Evolutionary conservation across 176 grass and related monocot species (phyloP).

Genomic region (Guadua angustifolia): DNA sequence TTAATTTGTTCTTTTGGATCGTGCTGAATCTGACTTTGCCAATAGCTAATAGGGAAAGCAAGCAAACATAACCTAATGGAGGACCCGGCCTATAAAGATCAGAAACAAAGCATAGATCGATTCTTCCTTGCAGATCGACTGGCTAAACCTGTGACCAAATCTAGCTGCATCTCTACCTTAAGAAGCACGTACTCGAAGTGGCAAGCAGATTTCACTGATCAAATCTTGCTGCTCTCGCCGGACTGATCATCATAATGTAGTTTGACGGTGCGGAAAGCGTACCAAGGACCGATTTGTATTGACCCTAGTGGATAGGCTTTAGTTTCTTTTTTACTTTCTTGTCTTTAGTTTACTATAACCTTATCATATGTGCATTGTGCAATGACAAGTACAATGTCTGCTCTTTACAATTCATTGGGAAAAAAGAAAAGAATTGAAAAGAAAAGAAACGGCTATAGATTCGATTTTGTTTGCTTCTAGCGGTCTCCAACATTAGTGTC

Average conservation of each 20-base stretch:
- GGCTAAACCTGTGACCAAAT: slow-evolving; percentile 20
- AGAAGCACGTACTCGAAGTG: slow-evolving; percentile 26
- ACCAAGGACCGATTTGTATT: slow-evolving; percentile 5
- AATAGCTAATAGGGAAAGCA: slow-evolving; percentile 36
- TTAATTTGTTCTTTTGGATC: slow-evolving; percentile 27
- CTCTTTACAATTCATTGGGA: not conserved
- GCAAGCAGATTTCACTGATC: slow-evolving; percentile 49
- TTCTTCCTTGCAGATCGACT: slow-evolving; percentile 9
- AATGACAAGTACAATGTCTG: not conserved
- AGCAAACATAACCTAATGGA: slow-evolving; percentile 49
- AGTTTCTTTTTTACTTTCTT: slow-evolving; percentile 16
- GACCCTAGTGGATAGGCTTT: not conserved
- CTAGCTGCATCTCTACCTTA: slow-evolving; percentile 14
- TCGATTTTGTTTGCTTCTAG: not conserved
- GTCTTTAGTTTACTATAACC: not conserved
- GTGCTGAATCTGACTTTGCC: slow-evolving; percentile 36
- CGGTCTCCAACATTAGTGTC: not conserved
- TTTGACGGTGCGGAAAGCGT: slow-evolving; percentile 15
- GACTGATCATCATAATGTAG: slow-evolving; percentile 27
- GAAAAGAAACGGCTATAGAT: not conserved
- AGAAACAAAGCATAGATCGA: slow-evolving; percentile 48
- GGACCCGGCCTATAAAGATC: slow-evolving; percentile 44
- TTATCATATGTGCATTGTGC: not conserved
- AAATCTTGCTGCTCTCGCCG: slow-evolving; percentile 15
- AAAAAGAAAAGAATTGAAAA: not conserved